These are phyloP conservation scores for Phlyctochytrium bullatum DNA, from an alignment of 192 early-diverging fungal genomes.

Conservation along the genomic window DNA sequence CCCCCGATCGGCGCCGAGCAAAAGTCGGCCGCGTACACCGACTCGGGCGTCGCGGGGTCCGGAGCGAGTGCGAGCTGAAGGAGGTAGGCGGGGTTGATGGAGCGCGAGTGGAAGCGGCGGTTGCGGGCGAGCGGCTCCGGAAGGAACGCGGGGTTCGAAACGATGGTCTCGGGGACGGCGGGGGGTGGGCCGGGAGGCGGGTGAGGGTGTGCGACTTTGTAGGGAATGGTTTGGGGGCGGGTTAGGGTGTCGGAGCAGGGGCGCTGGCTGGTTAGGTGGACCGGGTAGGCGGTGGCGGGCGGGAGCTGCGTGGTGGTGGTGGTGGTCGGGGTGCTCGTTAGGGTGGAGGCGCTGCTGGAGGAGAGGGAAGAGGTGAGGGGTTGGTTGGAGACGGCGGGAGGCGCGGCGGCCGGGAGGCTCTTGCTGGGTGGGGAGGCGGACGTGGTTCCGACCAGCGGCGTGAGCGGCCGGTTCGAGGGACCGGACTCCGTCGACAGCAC, in stretches of 20 bases:
- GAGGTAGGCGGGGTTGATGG: conserved; percentile 23
- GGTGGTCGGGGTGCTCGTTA: neutral
- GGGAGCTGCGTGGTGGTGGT: neutral
- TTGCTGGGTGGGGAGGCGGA: too few relatives aligned
- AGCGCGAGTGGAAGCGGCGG: conserved; percentile 16
- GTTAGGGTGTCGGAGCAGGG: conserved; percentile 2
- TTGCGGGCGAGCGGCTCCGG: conserved; percentile 11
- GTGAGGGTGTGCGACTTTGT: conserved; percentile 5
- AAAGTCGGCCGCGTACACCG: conserved; percentile 22
- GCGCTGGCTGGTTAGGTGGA: neutral
- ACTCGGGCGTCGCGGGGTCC: conserved; percentile 6
- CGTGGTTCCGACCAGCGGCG: too few relatives aligned
- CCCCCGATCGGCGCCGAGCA: too few relatives aligned
- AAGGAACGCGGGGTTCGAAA: conserved; percentile 13
- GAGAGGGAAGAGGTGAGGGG: too few relatives aligned
- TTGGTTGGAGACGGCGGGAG: too few relatives aligned
- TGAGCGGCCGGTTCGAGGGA: too few relatives aligned
- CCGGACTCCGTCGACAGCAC: too few relatives aligned
- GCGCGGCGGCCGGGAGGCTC: too few relatives aligned
- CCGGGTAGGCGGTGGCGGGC: neutral
- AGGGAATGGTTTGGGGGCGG: conserved; percentile 20
- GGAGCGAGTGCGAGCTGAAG: neutral
- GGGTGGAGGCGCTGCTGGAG: too few relatives aligned
- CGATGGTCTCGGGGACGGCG: conserved; percentile 6
- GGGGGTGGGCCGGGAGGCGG: conserved; percentile 19